phyloP scores from a whole-genome alignment of 2,329 filamentous ascomycete genomes.

The Aspergillus sp. region DNA sequence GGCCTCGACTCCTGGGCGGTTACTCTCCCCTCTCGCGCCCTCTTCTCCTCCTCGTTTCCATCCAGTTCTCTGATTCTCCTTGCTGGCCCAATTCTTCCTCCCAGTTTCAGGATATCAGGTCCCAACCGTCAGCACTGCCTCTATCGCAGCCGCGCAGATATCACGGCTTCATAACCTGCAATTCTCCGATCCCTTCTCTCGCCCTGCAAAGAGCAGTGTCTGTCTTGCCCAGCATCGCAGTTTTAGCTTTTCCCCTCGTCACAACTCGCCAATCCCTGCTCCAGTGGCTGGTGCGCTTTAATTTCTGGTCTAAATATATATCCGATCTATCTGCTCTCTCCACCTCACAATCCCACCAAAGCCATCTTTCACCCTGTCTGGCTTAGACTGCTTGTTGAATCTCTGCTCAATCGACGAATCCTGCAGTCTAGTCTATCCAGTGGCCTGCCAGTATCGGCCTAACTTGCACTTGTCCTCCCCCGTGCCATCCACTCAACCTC shows the following conservation, averaged over 20 bases:
- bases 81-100: neutral
- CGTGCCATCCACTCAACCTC: slow-evolving; percentile 1
- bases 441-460: slow-evolving; percentile 2
- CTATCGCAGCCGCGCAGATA: neutral
- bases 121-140: neutral
- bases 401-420: slow-evolving; percentile 1
- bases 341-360: slow-evolving; percentile 15
- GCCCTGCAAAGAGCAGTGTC: neutral
- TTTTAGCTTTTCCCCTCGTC: neutral
- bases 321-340: slow-evolving; percentile 22
- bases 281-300: slow-evolving; percentile 14
- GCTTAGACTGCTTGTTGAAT: slow-evolving; percentile 8
- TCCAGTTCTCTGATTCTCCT: slow-evolving; percentile 6
- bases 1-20: slow-evolving; percentile 6
- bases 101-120: neutral
- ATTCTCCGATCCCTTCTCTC: slow-evolving; percentile 5
- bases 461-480: neutral
- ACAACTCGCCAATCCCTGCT: slow-evolving; percentile 9
- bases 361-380: slow-evolving; percentile 9
- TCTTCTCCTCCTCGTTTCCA: neutral
- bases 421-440: neutral
- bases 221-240: neutral
- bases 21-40: neutral
- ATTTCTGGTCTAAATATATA: slow-evolving; percentile 25
- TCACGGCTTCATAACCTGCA: neutral